These are phyloP conservation scores for Lanmaoa rubissima DNA, from an alignment of 768 basidiomycete genomes.

Conservation along the genomic window DNA sequence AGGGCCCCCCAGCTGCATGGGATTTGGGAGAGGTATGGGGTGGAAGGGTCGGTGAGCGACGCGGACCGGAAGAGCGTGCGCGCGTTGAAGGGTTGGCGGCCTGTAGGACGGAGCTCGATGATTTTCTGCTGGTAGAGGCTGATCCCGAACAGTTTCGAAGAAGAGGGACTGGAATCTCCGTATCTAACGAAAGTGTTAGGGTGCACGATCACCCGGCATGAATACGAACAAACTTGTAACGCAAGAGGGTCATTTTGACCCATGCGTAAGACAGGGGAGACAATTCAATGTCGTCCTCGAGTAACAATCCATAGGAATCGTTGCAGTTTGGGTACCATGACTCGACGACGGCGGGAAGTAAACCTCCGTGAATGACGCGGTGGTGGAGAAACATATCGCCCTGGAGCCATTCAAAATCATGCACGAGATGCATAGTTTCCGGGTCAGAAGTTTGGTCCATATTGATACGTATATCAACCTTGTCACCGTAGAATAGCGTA, in stretches of 20 bases:
- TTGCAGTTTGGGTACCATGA: conserved; percentile 82
- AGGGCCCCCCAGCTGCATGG: conserved; percentile 92
- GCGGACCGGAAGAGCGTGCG: conserved; percentile 50
- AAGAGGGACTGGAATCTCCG: conserved; percentile 39
- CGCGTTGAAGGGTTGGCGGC: conserved; percentile 68
- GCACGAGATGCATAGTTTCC: conserved; percentile 53
- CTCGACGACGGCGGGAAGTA: conserved; percentile 82
- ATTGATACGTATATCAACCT: conserved; percentile 62
- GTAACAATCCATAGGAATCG: conserved; percentile 72
- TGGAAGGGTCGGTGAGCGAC: conserved; percentile 42
- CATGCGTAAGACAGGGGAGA: conserved; percentile 85
- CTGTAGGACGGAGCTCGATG: conserved; percentile 66
- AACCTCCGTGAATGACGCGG: conserved; percentile 74
- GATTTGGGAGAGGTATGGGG: conserved; percentile 81
- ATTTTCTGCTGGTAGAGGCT: conserved; percentile 87
- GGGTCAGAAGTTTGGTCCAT: conserved; percentile 72
- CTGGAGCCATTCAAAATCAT: conserved; percentile 55
- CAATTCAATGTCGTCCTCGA: conserved; percentile 86
- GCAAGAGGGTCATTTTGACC: conserved; percentile 76
- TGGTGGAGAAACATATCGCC: conserved; percentile 63
- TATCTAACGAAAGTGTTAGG: conserved; percentile 45
- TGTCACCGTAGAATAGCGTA: conserved; percentile 68
- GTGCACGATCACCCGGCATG: not conserved
- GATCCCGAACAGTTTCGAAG: conserved; percentile 66
- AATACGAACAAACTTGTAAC: conserved; percentile 54